Base-by-base conservation (phyloP, 208 protist species). In the Crithidia mellificae region DNA sequence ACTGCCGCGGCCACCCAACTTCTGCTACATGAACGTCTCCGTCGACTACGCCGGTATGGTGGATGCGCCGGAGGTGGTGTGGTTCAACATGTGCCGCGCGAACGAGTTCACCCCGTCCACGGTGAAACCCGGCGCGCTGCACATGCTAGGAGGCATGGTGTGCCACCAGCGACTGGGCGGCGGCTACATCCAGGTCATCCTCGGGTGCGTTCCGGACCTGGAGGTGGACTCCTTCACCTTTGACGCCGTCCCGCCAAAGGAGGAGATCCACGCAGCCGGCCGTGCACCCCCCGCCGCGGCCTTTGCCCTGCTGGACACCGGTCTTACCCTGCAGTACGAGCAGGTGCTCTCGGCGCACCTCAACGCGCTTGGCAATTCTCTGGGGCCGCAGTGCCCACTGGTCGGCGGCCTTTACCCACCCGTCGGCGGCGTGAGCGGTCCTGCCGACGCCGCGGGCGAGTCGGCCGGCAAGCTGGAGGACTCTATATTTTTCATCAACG, bases 1-100 rank as follows among this genome's bases (percentile, higher is more conserved):
- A 0, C 72, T 95, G 1, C 87, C 90, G 17, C 74, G 78, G 5
- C 78, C 87, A 27, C 87, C 90, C 1, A 95, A 95, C 64, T 93
- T 95, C 57, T 95, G 90, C 50, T 87, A 90, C 71, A 77, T 93
- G 69, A 85, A 80, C 54, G 71, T 95, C 29, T 91, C 85, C 6
- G 65, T 93, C 0, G 90, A 95, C 57, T 92, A 90, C 68, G 74
- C 68, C 0, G 81, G 59, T 2, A 95, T 95, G 90, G 72, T 95
- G 24, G 90, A 95, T 64, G 80, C 87, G 3, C 90, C 87, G 2
- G 84, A 91, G 58, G 90, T 95, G 6, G 73, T 95, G n/a, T 95
- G 90, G 88, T 87, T 83, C 52, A 91, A 90, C 63, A 61, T 95
- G 68, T 93, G 87, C 78, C 78, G 65, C 20, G 77, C 72, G 6